phyloP scores from a whole-genome alignment of 2,329 filamentous ascomycete genomes.

The Calonectria fujianensis region DNA sequence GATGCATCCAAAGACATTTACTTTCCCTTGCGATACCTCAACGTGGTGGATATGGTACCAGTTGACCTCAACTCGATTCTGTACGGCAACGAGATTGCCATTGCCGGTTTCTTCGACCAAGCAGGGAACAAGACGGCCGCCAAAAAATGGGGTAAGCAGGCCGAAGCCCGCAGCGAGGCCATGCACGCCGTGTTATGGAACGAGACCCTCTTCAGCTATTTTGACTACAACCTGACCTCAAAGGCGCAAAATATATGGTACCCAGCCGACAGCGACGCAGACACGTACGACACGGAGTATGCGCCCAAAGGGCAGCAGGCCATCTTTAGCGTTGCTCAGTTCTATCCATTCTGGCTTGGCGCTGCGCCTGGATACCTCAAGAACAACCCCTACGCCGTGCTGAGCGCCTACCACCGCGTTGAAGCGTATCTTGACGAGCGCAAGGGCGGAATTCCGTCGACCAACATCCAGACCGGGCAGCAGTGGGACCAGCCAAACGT shows the following conservation, averaged over 20 bases:
- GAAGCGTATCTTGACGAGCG: conserved; percentile 70
- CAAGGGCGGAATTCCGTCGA: conserved; percentile 76
- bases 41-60: conserved; percentile 74
- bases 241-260: conserved; percentile 73
- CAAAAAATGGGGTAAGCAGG: conserved; percentile 68
- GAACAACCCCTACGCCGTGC: conserved; percentile 75
- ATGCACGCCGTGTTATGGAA: conserved; percentile 81
- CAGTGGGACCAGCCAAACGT: conserved; percentile 84
- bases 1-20: conserved; percentile 77
- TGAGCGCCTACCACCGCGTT: conserved; percentile 72
- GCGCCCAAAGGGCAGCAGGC: conserved; percentile 75
- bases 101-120: conserved; percentile 72
- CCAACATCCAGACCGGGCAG: conserved; percentile 76
- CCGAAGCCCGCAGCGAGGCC: conserved; percentile 73
- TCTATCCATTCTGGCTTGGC: conserved; percentile 82
- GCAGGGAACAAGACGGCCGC: conserved; percentile 71
- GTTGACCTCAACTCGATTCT: conserved; percentile 82
- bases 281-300: conserved; percentile 54
- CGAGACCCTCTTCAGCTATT: conserved; percentile 76
- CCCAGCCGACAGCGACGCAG: conserved; percentile 66
- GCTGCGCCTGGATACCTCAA: conserved; percentile 75
- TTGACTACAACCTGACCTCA: conserved; percentile 81
- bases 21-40: conserved; percentile 79
- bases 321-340: conserved; percentile 75
- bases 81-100: conserved; percentile 78